Percentiles rank a stretch among this genome's conserved stretches.
These are phyloP conservation scores for Penicillium taxi DNA, from an alignment of 495 filamentous ascomycete genomes.

Conservation along the genomic window DNA sequence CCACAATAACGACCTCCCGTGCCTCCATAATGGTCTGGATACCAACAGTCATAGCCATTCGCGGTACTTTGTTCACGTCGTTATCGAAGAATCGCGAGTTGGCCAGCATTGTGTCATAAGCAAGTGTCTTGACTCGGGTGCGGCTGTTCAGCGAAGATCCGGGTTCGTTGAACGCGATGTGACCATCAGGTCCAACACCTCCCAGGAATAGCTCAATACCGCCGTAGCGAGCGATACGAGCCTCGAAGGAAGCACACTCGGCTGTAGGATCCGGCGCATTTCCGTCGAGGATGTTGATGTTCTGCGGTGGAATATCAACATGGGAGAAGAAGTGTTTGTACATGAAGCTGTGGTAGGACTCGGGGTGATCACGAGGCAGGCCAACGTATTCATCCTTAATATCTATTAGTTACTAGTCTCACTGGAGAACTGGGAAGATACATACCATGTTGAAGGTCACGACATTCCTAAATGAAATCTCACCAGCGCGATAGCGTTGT, in stretches of 20 bases:
- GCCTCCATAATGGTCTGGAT: conserved; percentile 82
- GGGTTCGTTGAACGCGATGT: conserved; percentile 87
- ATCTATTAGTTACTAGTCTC: neutral
- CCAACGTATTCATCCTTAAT: conserved; percentile 77
- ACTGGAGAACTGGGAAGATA: neutral
- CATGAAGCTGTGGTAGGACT: conserved; percentile 87
- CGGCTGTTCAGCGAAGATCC: conserved; percentile 71
- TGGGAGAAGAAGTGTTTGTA: conserved; percentile 86
- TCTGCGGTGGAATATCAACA: conserved; percentile 69
- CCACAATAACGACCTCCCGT: conserved; percentile 73
- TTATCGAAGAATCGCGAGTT: conserved; percentile 78
- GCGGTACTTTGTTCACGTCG: conserved; percentile 64
- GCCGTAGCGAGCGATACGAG: conserved; percentile 62
- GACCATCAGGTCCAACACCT: conserved; percentile 77
- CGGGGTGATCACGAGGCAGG: conserved; percentile 70
- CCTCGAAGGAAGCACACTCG: conserved; percentile 72
- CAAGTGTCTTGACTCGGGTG: conserved; percentile 77
- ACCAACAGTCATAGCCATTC: conserved; percentile 78
- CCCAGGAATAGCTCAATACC: conserved; percentile 83
- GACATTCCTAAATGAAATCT: conserved; percentile 80
- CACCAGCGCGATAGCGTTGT: conserved; percentile 63
- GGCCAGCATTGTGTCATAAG: conserved; percentile 78
- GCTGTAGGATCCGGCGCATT: conserved; percentile 67
- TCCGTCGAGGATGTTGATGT: conserved; percentile 81
- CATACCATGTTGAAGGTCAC: conserved; percentile 88